Conservation (phyloP, 2,329 filamentous ascomycete genomes). For the Ceratocystis ficicola region DNA sequence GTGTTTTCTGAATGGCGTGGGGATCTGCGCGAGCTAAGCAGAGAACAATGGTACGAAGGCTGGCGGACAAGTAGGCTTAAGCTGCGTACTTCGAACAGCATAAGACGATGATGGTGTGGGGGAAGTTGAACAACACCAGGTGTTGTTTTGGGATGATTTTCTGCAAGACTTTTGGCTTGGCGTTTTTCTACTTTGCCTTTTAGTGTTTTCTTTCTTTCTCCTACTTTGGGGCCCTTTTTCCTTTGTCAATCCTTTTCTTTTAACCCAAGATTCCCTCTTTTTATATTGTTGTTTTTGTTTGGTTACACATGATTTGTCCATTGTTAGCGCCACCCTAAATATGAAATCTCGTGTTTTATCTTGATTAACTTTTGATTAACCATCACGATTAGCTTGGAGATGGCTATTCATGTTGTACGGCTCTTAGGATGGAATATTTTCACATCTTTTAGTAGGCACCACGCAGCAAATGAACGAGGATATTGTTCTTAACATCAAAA, state of each 20-base stretch:
- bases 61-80: slow-evolving; percentile 70
- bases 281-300: neutral
- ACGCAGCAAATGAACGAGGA: neutral
- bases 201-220: slow-evolving; percentile 16
- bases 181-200: neutral
- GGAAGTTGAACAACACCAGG: slow-evolving; percentile 21
- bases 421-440: neutral
- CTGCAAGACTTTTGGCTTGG: neutral
- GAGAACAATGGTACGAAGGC: slow-evolving; percentile 88
- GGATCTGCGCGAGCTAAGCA: slow-evolving; percentile 79
- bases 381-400: neutral
- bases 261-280: neutral
- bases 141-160: slow-evolving; percentile 14
- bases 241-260: neutral
- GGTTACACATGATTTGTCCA: neutral
- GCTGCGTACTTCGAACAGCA: slow-evolving; percentile 36
- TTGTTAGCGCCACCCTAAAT: neutral
- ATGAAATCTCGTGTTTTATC: slow-evolving; percentile 13
- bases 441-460: neutral
- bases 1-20: slow-evolving; percentile 89
- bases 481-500: neutral
- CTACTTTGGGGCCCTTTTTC: slow-evolving; percentile 7
- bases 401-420: neutral
- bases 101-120: slow-evolving; percentile 27
- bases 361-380: slow-evolving; percentile 4